Base-by-base conservation (phyloP, 208 protist species). In the Trypanosoma vivax region DNA sequence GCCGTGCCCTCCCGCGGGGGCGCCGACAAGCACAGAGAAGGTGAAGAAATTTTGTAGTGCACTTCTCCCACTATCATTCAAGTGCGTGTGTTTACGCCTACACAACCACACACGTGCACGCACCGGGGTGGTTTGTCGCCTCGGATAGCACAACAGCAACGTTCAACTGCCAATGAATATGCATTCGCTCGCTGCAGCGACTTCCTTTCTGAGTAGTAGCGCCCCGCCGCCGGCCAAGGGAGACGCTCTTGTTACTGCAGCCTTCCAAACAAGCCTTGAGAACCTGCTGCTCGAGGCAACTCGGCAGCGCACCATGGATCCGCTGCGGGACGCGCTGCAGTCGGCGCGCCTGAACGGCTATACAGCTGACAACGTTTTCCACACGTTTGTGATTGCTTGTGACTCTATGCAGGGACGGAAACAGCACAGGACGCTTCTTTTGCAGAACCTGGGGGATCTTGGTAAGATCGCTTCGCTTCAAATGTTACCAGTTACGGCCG, bases 391-490 rank as follows among this genome's bases (percentile, higher is more conserved):
- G 27, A 62, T 81, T 51, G 78, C 78, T 3, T 86, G 78, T 50
- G 63, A 70, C 29, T 37, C 51, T 1, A 27, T 73, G 13, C 50
- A 75, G 14, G 57, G 65, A 37, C 40, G 46, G 21, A 41, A 52
- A 60, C 23, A 57, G 4, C 57, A 59, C 18, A 68, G 76, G 0
- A 2, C 24, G 10, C 41, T 90, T 19, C 56, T 90, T 19, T 55
- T 84, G 16, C 79, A 77, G 57, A 82, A 60, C 19, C 62, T 91
- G 30, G 64, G 62, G n/a, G 74, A 91, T 45, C 31, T 91, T 7
- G 70, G 70, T 6, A 84, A 83, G 42, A 73, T 91, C 29, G 68
- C 72, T 9, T 77, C 79, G n/a, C 65, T 91, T 28, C 58, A 64
- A 14, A 35, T 91, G 5, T 24, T 91, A 45, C 77, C 83, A 10